These are phyloP conservation scores for Cladosporium colombiae DNA, from an alignment of 2,329 filamentous ascomycete species.

Conservation along the genomic window DNA sequence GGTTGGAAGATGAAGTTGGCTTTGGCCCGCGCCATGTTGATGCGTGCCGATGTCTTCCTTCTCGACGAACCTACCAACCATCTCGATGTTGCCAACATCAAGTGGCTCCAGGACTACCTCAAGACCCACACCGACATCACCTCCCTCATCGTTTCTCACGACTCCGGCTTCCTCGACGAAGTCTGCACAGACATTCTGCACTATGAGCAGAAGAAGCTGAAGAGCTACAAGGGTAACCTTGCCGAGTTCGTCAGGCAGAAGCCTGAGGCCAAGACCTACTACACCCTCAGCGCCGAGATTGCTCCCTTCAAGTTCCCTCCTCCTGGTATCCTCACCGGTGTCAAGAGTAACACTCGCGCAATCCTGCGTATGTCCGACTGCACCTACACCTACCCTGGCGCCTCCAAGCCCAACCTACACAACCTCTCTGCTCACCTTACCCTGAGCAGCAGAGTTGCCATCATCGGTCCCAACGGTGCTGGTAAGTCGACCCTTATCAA, in stretches of 20 bases:
- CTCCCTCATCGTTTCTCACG: conserved; percentile 96
- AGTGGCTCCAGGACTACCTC: conserved; percentile 93
- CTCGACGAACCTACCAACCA: conserved; percentile 99
- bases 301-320: conserved; percentile 98
- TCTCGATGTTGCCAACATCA: conserved; percentile 92
- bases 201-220: conserved; percentile 97
- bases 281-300: conserved; percentile 83
- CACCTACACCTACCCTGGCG: conserved; percentile 89
- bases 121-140: conserved; percentile 96
- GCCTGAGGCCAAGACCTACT: conserved; percentile 96
- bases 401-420: conserved; percentile 79
- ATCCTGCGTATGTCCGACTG: conserved; percentile 94
- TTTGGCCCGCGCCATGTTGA: conserved; percentile 91
- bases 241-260: conserved; percentile 82
- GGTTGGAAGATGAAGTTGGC: conserved; percentile 99
- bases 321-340: conserved; percentile 88
- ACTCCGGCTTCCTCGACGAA: conserved; percentile 94
- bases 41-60: conserved; percentile 92
- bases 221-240: conserved; percentile 80
- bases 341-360: conserved; percentile 90
- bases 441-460: conserved; percentile 88
- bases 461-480: conserved; percentile 96
- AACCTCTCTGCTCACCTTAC: conserved; percentile 87
- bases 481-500: conserved; percentile 99
- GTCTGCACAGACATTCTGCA: conserved; percentile 99